These are phyloP conservation scores for Phytophthora citricola DNA, from an alignment of 352 stramenopile genomes.

Conservation along the genomic window DNA sequence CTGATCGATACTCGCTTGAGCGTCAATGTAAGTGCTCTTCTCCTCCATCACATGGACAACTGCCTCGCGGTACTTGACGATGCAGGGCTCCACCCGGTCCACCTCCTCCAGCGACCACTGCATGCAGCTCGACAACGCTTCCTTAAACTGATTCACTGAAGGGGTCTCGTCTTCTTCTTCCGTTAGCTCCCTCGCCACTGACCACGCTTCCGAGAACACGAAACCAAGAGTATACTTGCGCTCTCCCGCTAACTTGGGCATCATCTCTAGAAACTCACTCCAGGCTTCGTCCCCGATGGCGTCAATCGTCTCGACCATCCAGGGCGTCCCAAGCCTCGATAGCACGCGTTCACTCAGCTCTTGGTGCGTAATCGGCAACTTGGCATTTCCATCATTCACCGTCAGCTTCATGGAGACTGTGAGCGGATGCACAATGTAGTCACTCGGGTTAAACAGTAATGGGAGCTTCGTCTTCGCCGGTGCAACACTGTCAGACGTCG, in stretches of 20 bases:
- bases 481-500: constrained; percentile 5
- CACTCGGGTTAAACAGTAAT: constrained; percentile 49
- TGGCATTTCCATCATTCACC: constrained; percentile 82
- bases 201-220: constrained; percentile 87
- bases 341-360: constrained; percentile 78
- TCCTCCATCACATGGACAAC: constrained; percentile 88
- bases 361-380: constrained; percentile 80
- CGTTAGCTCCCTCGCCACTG: constrained; percentile 70
- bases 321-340: constrained; percentile 73
- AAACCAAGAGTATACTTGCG: constrained; percentile 87
- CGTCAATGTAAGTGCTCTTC: constrained; percentile 90
- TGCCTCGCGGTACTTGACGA: constrained; percentile 77
- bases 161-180: constrained; percentile 84
- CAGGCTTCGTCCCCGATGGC: constrained; percentile 73
- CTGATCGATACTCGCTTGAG: constrained; percentile 72
- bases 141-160: constrained; percentile 75
- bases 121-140: constrained; percentile 75
- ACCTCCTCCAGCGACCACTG: constrained; percentile 76
- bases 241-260: constrained; percentile 75
- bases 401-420: constrained; percentile 84
- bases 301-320: constrained; percentile 82
- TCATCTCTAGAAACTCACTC: constrained; percentile 70
- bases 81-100: constrained; percentile 60
- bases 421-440: constrained; percentile 80
- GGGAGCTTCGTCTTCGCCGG: constrained; percentile 18